A percentile compares a stretch with the other conserved stretches of the same genome.
These are phyloP conservation scores for Graphilbum ipis-grandicollis DNA, from an alignment of 2,329 filamentous ascomycete species.

Conservation along the genomic window DNA sequence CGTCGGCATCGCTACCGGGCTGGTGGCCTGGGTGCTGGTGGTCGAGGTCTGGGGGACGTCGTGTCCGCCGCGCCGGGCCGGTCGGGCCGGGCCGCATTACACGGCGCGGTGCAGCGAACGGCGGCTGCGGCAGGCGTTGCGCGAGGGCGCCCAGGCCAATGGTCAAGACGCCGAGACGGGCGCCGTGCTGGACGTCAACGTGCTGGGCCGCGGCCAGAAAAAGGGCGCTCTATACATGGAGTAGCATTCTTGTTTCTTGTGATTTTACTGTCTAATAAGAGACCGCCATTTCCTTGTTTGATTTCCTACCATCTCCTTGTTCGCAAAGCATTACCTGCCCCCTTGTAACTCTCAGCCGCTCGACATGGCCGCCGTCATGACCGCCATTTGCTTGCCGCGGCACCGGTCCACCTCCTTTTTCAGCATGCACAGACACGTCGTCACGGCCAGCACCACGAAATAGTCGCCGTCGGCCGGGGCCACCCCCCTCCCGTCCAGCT, in stretches of 20 bases:
- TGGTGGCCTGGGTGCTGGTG: constrained; percentile 26
- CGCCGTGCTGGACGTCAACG: constrained; percentile 9
- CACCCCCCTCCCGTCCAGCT: constrained; percentile 6
- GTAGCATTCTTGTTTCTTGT: constrained; percentile 1
- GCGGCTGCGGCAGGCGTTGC: constrained; percentile 16
- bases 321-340: too few relatives aligned
- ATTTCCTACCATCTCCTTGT: too few relatives aligned
- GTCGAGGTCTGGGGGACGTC: constrained; percentile 33
- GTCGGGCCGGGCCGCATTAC: constrained; percentile 17
- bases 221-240: constrained; percentile 11
- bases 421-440: constrained; percentile 41
- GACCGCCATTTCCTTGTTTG: too few relatives aligned
- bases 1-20: constrained; percentile 24
- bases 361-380: not conserved
- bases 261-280: too few relatives aligned
- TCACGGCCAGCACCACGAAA: constrained; percentile 31
- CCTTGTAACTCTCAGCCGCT: too few relatives aligned
- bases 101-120: constrained; percentile 22
- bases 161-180: not conserved
- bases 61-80: constrained; percentile 12
- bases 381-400: constrained; percentile 28
- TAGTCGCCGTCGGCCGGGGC: constrained; percentile 17
- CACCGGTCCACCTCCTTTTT: constrained; percentile 48
- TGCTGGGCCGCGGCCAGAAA: constrained; percentile 13
- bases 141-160: constrained; percentile 7